Conservation (phyloP, 176 grass and related monocot species). For the Phragmites australis region DNA sequence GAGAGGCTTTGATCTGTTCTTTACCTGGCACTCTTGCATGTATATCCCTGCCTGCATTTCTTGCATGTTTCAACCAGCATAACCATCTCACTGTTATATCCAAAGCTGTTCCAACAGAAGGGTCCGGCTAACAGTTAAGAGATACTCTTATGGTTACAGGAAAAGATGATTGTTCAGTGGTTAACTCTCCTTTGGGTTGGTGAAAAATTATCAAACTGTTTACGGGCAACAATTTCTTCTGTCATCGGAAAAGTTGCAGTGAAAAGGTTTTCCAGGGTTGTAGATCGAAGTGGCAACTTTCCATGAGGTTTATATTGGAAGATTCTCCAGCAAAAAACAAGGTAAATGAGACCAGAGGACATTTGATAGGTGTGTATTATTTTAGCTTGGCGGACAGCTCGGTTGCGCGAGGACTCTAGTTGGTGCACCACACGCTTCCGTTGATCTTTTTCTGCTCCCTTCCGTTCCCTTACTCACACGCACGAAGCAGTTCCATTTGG, state of each 20-base stretch:
- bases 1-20: neutral
- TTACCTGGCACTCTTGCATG: neutral
- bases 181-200: neutral
- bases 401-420: constrained; percentile 61
- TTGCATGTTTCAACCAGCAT: neutral
- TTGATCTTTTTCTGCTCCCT: constrained; percentile 19
- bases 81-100: constrained; percentile 1
- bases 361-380: constrained; percentile 9
- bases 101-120: neutral
- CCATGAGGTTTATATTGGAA: neutral
- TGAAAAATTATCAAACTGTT: neutral
- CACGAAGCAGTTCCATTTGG: constrained; percentile 68
- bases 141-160: neutral
- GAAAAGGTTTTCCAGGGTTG: neutral
- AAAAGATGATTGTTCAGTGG: neutral
- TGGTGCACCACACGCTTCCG: constrained; percentile 43
- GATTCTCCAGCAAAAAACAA: neutral
- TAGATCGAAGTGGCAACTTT: neutral
- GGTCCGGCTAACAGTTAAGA: too few relatives aligned
- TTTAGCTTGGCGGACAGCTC: constrained; percentile 66
- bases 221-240: neutral
- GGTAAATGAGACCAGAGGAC: constrained; percentile 3
- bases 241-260: neutral
- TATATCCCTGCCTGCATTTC: neutral
- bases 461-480: constrained; percentile 15